Conservation (phyloP, 2,329 filamentous ascomycete species). For the Clonostachys rhizophaga region DNA sequence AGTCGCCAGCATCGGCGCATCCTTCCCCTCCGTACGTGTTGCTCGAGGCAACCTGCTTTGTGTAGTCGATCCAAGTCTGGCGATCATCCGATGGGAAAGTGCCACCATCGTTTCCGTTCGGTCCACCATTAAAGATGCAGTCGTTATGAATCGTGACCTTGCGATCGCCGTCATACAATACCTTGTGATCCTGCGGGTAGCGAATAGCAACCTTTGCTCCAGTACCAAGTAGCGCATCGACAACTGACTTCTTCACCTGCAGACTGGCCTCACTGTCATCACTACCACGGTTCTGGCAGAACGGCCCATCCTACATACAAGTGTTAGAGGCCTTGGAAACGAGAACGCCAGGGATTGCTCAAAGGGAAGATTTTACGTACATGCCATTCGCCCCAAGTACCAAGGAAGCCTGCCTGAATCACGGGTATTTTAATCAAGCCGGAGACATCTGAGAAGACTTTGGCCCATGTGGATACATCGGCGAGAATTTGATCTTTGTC, state of each 20-base stretch:
- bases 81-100: constrained; percentile 6
- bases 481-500: constrained; percentile 2
- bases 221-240: constrained; percentile 2
- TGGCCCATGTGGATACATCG: constrained; percentile 4
- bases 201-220: constrained; percentile 7
- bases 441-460: constrained; percentile 4
- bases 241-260: constrained; percentile 3
- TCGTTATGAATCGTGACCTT: constrained; percentile 24
- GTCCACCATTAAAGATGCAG: constrained; percentile 22
- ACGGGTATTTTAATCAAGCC: constrained; percentile 6
- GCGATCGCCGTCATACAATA: constrained; percentile 4
- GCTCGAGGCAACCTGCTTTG: constrained; percentile 2
- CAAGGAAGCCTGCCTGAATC: constrained; percentile 9
- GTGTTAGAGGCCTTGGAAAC: background rate
- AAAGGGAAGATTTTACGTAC: constrained; percentile 1
- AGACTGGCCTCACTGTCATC: constrained; percentile 1
- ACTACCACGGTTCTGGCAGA: constrained; percentile 2
- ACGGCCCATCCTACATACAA: constrained; percentile 4
- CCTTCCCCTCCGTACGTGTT: constrained; percentile 9
- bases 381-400: constrained; percentile 9
- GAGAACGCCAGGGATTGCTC: background rate
- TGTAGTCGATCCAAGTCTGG: constrained; percentile 8
- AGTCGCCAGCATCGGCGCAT: constrained; percentile 3
- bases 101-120: constrained; percentile 6
- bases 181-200: constrained; percentile 7